Evolutionary conservation across 2,329 filamentous ascomycete genomes (phyloP), one percentile per base, ranked within the genome.

Genomic region (Fusarium acutatum): DNA sequence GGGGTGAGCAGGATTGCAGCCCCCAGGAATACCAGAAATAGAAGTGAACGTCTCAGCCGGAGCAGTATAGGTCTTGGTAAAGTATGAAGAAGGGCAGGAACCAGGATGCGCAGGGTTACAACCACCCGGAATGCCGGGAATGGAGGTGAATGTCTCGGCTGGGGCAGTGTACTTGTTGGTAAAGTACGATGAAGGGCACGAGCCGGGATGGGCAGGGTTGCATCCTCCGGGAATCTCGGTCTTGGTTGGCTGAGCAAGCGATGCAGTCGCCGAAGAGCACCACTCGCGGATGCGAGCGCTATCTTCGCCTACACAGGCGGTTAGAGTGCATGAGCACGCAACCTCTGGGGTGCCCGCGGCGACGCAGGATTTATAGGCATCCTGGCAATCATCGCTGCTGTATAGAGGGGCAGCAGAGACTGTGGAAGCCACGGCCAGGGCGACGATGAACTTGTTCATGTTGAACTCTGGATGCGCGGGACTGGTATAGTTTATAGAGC

Each of bases 101-200:
- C 64, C 69, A 1, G 71, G 71, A 9, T 73, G 71, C 15, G 70
- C 70, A 10, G 71, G 67, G 38, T 71, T 71, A 17, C 68, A 69
- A 2, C 60, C 72, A 12, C 64, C 64, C 3, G 72, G 72, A 1
- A 72, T 72, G 10, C 57, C 61, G 17, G 69, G 30, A 11, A 68
- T 54, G 1, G 69, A 54, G 1, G 63, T 71, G 10, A 60, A 67
- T 14, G 69, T 70, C 26, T 40, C 26, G 13, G 20, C 28, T 1
- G 56, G 53, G 11, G 54, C 44, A 28, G 50, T 53, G 30, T 15
- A 60, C 47, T 41, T 66, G 56, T 30, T 52, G 17, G n/a, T 52
- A 20, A 34, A 52, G 44, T 47, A 47, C 5, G 44, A 47, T 17
- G 44, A 47, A 8, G 44, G 44, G 7, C 44, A 47, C 0, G 44